Evolutionary conservation across 2,329 filamentous ascomycete species (phyloP), one percentile per base, ranked within the genome.

Genomic region (Calonectria pseudoreteaudii): DNA sequence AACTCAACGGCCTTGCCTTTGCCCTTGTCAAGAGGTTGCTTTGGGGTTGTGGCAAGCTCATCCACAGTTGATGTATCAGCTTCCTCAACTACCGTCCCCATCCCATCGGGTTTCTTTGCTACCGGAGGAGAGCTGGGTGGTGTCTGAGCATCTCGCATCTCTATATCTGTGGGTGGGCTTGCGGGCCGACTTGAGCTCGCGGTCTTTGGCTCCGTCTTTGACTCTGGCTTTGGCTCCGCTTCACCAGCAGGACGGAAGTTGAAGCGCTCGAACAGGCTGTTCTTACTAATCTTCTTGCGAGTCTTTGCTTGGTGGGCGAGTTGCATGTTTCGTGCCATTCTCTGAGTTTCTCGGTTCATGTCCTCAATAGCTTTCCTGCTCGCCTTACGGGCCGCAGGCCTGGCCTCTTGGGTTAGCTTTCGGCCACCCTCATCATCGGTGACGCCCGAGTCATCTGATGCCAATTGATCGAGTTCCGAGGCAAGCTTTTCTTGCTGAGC

Each of bases 321-420:
- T 84, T 98, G 96, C 91, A 98, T 94, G 81, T 94, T 97, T 77
- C 97, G 91, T 78, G 91, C 93, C 86, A 99, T 91, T 36, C 97
- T 92, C 86, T 99, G 97, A 1, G 96, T 98, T 85, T 99, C 97
- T 72, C 95, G 91, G 79, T 94, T 94, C 93, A 99, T 98, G 78
- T 98, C 96, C 82, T 98, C 95, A 52, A 98, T 83, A 0, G 97
- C 97, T 85, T 95, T 98, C 86, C 96, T 98, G 86, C 96, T 96
- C 0, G 97, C 96, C 82, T 97, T 98, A 16, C 97, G 91, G 13
- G 91, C 72, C 38, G 74, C 90, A 7, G 95, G 93, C 5, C 93
- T 91, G 31, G 90, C 88, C 49, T 90, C 87, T 81, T 96, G 94
- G 0, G 93, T 94, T 56, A 97, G 86, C 75, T 88, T 91, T 53